Evolutionary conservation across 2,329 filamentous ascomycete species (phyloP).

Genomic region (Ilyonectria destructans): DNA sequence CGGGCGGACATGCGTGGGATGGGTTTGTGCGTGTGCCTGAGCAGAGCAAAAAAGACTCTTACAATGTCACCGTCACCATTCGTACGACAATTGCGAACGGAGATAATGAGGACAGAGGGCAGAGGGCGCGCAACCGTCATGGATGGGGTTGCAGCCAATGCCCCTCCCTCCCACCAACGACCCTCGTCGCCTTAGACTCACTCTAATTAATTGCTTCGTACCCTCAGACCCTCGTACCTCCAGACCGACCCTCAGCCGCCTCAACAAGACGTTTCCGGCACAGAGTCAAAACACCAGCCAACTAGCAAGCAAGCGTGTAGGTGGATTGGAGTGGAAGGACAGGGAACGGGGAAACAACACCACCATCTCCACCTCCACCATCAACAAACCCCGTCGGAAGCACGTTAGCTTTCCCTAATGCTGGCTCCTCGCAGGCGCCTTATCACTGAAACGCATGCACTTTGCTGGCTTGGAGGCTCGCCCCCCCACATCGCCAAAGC

Average conservation of each 20-base stretch:
- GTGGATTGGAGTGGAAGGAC: background rate
- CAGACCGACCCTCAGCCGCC: conserved; percentile 19
- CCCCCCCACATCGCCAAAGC: conserved; percentile 37
- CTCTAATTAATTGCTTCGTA: background rate
- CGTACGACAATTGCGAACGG: background rate
- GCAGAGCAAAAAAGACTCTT: conserved; percentile 2
- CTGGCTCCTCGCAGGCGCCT: conserved; percentile 7
- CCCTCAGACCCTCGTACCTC: conserved; percentile 18
- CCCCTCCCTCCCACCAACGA: background rate
- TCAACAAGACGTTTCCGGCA: conserved; percentile 19
- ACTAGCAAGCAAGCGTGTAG: background rate
- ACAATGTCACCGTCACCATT: background rate
- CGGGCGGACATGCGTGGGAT: conserved; percentile 32
- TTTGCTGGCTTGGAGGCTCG: conserved; percentile 20
- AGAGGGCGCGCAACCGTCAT: background rate
- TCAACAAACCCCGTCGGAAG: conserved; percentile 13
- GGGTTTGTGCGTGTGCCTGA: conserved; percentile 8
- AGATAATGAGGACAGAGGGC: background rate
- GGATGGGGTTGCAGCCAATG: background rate
- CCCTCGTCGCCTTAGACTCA: background rate
- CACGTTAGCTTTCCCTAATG: conserved; percentile 12
- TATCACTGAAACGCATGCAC: conserved; percentile 35
- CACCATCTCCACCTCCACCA: conserved; percentile 14
- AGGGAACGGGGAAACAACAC: conserved; percentile 20
- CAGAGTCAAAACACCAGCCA: conserved; percentile 12